Evolutionary conservation across 2,329 filamentous ascomycete species (phyloP).

Genomic region (Berkeleyomyces basicola): DNA sequence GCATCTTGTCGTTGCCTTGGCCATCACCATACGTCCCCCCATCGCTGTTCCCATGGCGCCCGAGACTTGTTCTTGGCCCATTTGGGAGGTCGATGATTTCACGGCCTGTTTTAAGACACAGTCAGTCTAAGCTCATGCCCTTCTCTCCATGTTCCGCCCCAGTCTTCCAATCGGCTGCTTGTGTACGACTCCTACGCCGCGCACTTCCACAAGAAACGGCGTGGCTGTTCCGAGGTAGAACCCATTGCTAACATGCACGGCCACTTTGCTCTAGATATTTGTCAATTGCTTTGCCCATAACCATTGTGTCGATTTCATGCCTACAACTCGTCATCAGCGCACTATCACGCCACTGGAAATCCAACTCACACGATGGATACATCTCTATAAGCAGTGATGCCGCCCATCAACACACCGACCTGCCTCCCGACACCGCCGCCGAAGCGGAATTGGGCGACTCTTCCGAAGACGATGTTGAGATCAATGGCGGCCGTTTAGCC

Average conservation of each 20-base stretch:
- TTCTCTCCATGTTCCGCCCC: neutral
- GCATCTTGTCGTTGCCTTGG: neutral
- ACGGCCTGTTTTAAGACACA: constrained; percentile 47
- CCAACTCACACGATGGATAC: constrained; percentile 1
- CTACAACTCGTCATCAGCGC: constrained; percentile 39
- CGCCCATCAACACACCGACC: constrained; percentile 32
- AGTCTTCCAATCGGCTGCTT: constrained; percentile 1
- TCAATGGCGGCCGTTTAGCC: constrained; percentile 39
- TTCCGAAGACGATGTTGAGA: constrained; percentile 38
- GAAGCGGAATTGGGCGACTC: constrained; percentile 33
- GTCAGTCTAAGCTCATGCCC: constrained; percentile 30
- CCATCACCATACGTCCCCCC: neutral
- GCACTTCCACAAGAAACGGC: neutral
- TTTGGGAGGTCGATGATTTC: constrained; percentile 50
- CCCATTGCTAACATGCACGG: neutral
- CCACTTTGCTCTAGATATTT: constrained; percentile 46
- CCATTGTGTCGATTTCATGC: constrained; percentile 53
- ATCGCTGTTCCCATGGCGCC: constrained; percentile 8
- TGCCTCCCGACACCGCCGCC: constrained; percentile 31
- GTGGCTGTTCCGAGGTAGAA: neutral
- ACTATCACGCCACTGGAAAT: neutral
- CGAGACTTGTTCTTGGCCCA: constrained; percentile 26
- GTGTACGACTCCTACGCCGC: neutral
- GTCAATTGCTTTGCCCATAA: constrained; percentile 61
- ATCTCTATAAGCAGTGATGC: constrained; percentile 12